Evolutionary conservation across 1,139 yeast species (phyloP), one percentile per base, ranked within the genome.

Genomic region (Geotrichum carabidarum): DNA sequence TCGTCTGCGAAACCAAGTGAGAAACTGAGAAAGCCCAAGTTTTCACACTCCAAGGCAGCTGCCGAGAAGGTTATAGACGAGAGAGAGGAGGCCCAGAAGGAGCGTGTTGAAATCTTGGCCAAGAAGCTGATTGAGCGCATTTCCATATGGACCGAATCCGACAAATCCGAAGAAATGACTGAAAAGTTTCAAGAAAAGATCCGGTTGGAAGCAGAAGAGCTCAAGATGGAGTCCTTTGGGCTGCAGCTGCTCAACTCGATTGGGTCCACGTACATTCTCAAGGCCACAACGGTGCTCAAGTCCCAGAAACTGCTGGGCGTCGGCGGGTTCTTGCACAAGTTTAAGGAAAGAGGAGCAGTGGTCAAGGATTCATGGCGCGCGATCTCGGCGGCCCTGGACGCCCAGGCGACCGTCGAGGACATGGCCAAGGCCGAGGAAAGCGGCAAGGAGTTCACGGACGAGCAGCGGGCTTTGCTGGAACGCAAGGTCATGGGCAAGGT

Each of bases 141-240:
- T 42, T 80, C 91, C 1, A 77, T 90, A 18, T 82, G 84, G 71
- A 89, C 97, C 0, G 98, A 91, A 69, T 84, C 96, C 1, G 86
- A 82, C 59, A 84, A 84, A 76, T 81, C 80, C 48, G 78, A 73
- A 1, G 90, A 82, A 57, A 86, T 90, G 41, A 80, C 82, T n/a
- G 72, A 73, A 32, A 81, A 95, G 0, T 91, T 89, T 70, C 76
- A 76, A 58, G 80, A 78, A 54, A 89, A 90, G 69, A 79, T 86
- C 65, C 79, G 78, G 60, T 80, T 85, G 43, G 97, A 91, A 70
- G 96, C 96, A 1, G 95, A 90, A 65, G 78, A 86, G 48, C 78
- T 93, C 59, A 91, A 91, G 67, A 83, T 89, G 86, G 98, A 91
- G 71, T 87, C 96, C 51, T 93, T 91, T 72, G 98, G 98, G 8